A percentile compares a stretch with the other conserved stretches of the same genome.
Evolutionary conservation across 208 protist genomes (phyloP).

Genomic region (Herpetomonas tarakana): DNA sequence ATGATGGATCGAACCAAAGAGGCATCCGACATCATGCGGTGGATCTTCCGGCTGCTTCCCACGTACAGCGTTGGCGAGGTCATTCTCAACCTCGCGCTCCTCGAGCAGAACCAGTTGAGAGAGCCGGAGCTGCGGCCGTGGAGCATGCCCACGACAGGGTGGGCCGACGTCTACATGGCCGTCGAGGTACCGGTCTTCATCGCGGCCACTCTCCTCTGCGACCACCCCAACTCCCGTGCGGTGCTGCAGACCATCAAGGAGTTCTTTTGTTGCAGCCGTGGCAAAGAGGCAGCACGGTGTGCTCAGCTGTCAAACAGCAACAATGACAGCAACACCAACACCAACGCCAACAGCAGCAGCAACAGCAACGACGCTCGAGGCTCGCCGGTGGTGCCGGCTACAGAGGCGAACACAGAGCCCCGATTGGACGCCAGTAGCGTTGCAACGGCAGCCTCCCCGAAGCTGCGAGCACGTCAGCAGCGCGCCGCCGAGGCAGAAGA

Average conservation of each 20-base stretch:
- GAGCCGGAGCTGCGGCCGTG: slow-evolving; percentile 19
- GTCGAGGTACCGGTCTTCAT: slow-evolving; percentile 38
- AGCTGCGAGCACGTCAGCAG: neutral
- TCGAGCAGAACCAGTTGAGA: slow-evolving; percentile 16
- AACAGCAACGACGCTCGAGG: no score
- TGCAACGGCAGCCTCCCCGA: neutral
- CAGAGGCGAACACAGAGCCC: neutral
- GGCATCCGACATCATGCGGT: slow-evolving; percentile 29
- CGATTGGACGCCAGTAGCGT: neutral
- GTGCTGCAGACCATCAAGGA: slow-evolving; percentile 9
- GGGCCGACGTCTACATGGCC: slow-evolving; percentile 48
- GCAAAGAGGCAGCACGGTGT: no score
- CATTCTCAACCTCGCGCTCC: slow-evolving; percentile 46
- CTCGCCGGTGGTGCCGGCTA: neutral
- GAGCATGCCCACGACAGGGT: slow-evolving; percentile 26
- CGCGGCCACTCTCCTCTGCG: slow-evolving; percentile 32
- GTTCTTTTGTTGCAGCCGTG: slow-evolving; percentile 4
- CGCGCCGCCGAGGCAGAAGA: neutral
- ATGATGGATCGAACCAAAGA: slow-evolving; percentile 27
- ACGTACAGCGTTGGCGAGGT: slow-evolving; percentile 57
- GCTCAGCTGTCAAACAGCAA: no score
- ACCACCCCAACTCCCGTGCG: slow-evolving; percentile 36
- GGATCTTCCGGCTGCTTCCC: slow-evolving; percentile 51
- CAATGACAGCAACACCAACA: no score
- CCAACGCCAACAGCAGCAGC: no score